These are phyloP conservation scores for Stachybotrys echinatus DNA, from an alignment of 2,329 filamentous ascomycete genomes.

Conservation along the genomic window DNA sequence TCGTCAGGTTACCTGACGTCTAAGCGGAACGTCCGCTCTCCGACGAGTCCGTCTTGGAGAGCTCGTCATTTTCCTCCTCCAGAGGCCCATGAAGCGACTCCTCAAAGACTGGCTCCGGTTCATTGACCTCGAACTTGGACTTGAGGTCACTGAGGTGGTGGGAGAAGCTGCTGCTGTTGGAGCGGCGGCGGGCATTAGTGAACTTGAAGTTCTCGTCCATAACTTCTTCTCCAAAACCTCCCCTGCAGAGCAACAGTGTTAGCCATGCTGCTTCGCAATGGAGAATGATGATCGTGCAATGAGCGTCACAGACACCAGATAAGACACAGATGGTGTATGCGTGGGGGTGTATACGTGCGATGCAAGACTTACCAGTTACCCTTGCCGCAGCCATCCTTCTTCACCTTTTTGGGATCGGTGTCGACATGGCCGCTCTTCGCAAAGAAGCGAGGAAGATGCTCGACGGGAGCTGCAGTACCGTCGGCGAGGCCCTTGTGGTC, in stretches of 20 bases:
- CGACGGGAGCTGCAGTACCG: slow-evolving; percentile 62
- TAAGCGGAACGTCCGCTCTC: slow-evolving; percentile 53
- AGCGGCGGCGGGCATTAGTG: slow-evolving; percentile 81
- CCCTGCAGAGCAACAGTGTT: slow-evolving; percentile 54
- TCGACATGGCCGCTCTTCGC: slow-evolving; percentile 79
- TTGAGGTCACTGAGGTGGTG: slow-evolving; percentile 73
- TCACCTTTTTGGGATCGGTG: slow-evolving; percentile 83
- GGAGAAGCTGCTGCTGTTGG: slow-evolving; percentile 77
- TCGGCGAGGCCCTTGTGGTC: slow-evolving; percentile 78
- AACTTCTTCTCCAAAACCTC: slow-evolving; percentile 74
- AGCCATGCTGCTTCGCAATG: too few species aligned
- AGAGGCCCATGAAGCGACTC: slow-evolving; percentile 71
- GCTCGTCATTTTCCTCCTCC: slow-evolving; percentile 40
- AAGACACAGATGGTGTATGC: too few species aligned
- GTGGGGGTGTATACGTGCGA: background rate
- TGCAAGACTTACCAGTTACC: slow-evolving; percentile 93
- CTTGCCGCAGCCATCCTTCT: slow-evolving; percentile 92
- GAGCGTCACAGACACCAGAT: too few species aligned
- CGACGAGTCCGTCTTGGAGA: slow-evolving; percentile 52
- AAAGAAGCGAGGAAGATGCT: slow-evolving; percentile 86
- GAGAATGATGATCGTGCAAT: slow-evolving; percentile 1
- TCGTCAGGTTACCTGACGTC: background rate
- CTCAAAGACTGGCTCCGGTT: slow-evolving; percentile 88
- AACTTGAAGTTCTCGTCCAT: slow-evolving; percentile 81
- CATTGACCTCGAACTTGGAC: slow-evolving; percentile 93